A percentile compares a stretch with the other conserved stretches of the same genome.
Conservation (phyloP, 495 filamentous ascomycete genomes). For the Penicillium antarcticum region DNA sequence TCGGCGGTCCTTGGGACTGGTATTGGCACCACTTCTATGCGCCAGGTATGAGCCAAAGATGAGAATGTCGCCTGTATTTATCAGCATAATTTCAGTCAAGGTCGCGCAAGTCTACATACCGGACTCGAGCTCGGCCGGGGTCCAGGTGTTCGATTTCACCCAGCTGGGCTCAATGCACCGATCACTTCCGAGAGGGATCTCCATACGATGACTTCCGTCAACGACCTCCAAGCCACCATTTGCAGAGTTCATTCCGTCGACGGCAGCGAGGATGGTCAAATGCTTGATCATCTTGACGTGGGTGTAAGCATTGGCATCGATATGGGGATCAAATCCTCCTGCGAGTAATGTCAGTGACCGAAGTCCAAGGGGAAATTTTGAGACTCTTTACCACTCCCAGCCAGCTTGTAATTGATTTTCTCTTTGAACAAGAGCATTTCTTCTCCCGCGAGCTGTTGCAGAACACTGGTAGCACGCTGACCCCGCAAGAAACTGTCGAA, state of each 20-base stretch:
- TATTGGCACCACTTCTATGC: slow-evolving; percentile 41
- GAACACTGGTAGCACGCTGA: slow-evolving; percentile 26
- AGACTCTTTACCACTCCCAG: slow-evolving; percentile 29
- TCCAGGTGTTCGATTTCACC: slow-evolving; percentile 38
- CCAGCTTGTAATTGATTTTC: slow-evolving; percentile 46
- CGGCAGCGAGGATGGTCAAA: slow-evolving; percentile 40
- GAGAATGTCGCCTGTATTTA: slow-evolving; percentile 34
- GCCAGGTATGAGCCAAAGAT: slow-evolving; percentile 46
- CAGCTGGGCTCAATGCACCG: slow-evolving; percentile 38
- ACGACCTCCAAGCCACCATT: slow-evolving; percentile 48
- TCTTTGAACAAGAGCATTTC: slow-evolving; percentile 49
- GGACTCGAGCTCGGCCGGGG: slow-evolving; percentile 35
- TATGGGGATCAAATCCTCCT: slow-evolving; percentile 42
- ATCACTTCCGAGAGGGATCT: slow-evolving; percentile 36
- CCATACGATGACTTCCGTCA: slow-evolving; percentile 36
- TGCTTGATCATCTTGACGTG: slow-evolving; percentile 48
- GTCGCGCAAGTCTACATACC: slow-evolving; percentile 16
- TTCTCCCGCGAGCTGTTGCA: slow-evolving; percentile 38
- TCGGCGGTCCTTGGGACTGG: slow-evolving; percentile 33
- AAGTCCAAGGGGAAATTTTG: not conserved
- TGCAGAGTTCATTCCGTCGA: slow-evolving; percentile 34
- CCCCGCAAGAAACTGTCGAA: slow-evolving; percentile 41
- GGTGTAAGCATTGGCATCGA: slow-evolving; percentile 46
- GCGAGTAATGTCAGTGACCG: not conserved
- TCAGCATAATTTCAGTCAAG: not conserved